Evolutionary conservation across 2,329 filamentous ascomycete species (phyloP).

Genomic region (Microcera coccophila): DNA sequence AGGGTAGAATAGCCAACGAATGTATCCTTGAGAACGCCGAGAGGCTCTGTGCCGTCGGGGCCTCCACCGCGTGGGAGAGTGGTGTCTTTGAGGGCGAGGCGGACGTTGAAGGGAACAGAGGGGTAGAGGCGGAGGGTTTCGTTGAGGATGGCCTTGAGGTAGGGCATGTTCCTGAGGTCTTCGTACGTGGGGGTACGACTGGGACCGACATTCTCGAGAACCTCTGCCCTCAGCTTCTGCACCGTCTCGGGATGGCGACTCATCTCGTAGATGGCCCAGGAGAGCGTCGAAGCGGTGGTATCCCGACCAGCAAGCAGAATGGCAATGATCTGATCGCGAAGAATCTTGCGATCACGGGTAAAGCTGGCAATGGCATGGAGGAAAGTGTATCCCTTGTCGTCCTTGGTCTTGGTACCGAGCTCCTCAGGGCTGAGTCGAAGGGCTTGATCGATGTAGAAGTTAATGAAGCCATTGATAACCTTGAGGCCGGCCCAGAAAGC

Average conservation of each 20-base stretch:
- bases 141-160: conserved; percentile 68
- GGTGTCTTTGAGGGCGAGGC: conserved; percentile 67
- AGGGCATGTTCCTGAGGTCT: conserved; percentile 84
- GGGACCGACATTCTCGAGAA: conserved; percentile 62
- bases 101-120: conserved; percentile 74
- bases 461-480: conserved; percentile 71
- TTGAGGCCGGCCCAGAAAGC: conserved; percentile 62
- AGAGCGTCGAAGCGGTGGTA: conserved; percentile 78
- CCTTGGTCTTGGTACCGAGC: conserved; percentile 67
- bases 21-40: conserved; percentile 64
- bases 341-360: conserved; percentile 65
- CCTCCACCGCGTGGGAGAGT: conserved; percentile 70
- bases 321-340: conserved; percentile 81
- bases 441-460: conserved; percentile 71
- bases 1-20: conserved; percentile 64
- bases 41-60: conserved; percentile 54
- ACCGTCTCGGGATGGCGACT: conserved; percentile 65
- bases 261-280: conserved; percentile 80
- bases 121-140: conserved; percentile 77
- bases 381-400: conserved; percentile 74
- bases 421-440: conserved; percentile 67
- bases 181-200: conserved; percentile 65
- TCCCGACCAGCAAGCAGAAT: conserved; percentile 82
- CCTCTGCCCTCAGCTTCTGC: conserved; percentile 67
- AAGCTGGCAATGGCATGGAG: conserved; percentile 78